Base-by-base conservation (phyloP, 106 monocot genomes). In the Dendrobium catenatum region DNA sequence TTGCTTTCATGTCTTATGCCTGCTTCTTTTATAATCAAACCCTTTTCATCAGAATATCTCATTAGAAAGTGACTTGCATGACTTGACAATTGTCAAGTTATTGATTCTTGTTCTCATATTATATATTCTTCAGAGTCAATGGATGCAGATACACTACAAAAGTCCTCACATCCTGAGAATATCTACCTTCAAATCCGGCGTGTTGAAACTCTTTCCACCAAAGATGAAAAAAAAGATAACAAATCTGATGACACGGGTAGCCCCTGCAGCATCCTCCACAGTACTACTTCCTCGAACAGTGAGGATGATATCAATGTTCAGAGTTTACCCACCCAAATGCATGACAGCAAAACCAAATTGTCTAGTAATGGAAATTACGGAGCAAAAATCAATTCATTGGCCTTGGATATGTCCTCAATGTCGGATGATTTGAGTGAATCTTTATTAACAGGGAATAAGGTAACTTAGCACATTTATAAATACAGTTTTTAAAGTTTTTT, bases 291-390 rank as follows among this genome's bases (percentile, higher is more conserved):
- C 49, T 20, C 79, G 1, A 41, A 58, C 78, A 80, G 42, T 76
- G 80, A 84, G 48, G 89, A 86, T 33, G 67, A 85, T 78, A 37
- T 27, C 54, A 75, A 19, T 59, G 83, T 83, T 79, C 83, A 80
- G 29, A 56, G 33, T 42, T 92, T 87, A 3, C 82, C 77, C 44
- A 42, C 7, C 16, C 68, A 89, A 4, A 31, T 47, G 26, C 83
- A 72, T n/a, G 46, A 8, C 66, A 51, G 75, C 22, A 44, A 78
- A 41, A 79, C 51, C 55, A 78, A 18, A 22, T n/a, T 48, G 43
- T 82, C 86, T 81, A 85, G 81, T 81, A 84, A 78, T 74, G 85
- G 27, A 79, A 89, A 88, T 80, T 81, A 49, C 42, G 26, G 13
- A 4, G 13, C 72, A 3, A 72, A 37, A 13, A 2, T 37, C 33